Evolutionary conservation across 805 yeast species (phyloP).

Genomic region (Tetrapisispora namnaoensis): DNA sequence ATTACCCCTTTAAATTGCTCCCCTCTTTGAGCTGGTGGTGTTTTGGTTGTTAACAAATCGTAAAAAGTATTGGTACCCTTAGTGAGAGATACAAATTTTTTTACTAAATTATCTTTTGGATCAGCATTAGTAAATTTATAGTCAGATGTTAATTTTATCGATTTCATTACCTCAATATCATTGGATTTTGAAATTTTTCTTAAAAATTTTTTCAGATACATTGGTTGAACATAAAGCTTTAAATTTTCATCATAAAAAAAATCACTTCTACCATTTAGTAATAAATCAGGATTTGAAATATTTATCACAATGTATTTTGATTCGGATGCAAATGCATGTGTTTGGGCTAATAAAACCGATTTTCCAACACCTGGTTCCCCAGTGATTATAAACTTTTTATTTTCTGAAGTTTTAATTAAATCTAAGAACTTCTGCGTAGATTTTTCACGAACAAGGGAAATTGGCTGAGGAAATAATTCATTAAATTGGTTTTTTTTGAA

Average conservation of each 20-base stretch:
- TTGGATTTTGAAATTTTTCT: slow-evolving; percentile 43
- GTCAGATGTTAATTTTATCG: slow-evolving; percentile 29
- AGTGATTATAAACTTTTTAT: slow-evolving; percentile 45
- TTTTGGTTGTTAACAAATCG: slow-evolving; percentile 35
- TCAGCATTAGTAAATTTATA: slow-evolving; percentile 28
- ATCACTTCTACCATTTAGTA: slow-evolving; percentile 68
- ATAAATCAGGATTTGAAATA: slow-evolving; percentile 47
- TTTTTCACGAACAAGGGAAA: slow-evolving; percentile 46
- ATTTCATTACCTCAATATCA: slow-evolving; percentile 28
- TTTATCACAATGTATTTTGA: slow-evolving; percentile 57
- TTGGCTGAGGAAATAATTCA: slow-evolving; percentile 53
- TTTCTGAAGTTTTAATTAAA: slow-evolving; percentile 32
- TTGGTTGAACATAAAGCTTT: slow-evolving; percentile 61
- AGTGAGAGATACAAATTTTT: slow-evolving; percentile 21
- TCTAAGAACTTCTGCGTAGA: slow-evolving; percentile 34
- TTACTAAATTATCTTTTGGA: slow-evolving; percentile 22
- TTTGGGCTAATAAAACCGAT: slow-evolving; percentile 58
- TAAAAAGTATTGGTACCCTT: slow-evolving; percentile 30
- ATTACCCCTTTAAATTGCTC: slow-evolving; percentile 45
- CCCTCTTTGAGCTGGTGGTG: slow-evolving; percentile 32
- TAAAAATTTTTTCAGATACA: slow-evolving; percentile 55
- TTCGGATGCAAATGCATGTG: slow-evolving; percentile 24
- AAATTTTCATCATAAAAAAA: slow-evolving; percentile 44
- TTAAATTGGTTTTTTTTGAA: slow-evolving; percentile 60
- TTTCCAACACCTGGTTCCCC: slow-evolving; percentile 79